Evolutionary conservation across 1,284 basidiomycete species (phyloP).

Genomic region (Leccinum fallax): DNA sequence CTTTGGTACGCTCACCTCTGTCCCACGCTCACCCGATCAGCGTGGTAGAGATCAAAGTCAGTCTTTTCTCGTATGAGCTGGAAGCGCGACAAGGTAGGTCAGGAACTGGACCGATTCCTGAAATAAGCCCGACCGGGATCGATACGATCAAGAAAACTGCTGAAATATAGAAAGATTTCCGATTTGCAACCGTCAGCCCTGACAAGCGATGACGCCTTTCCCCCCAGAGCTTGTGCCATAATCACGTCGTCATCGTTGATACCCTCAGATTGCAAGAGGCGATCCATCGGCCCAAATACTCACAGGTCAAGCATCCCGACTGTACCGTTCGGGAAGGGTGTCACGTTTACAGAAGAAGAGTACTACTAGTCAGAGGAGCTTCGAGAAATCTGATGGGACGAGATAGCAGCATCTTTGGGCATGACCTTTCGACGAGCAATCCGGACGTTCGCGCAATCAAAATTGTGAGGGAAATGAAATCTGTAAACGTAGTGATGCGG

Average conservation of each 20-base stretch:
- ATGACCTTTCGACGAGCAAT: no score
- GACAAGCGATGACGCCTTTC: background rate
- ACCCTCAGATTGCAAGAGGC: conserved; percentile 44
- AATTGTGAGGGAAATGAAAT: background rate
- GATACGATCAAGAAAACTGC: conserved; percentile 27
- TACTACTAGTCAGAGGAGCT: conserved; percentile 18
- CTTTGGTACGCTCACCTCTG: background rate
- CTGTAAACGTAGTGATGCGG: background rate
- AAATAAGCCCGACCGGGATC: background rate
- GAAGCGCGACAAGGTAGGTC: conserved; percentile 41
- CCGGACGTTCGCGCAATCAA: background rate
- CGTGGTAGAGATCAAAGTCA: conserved; percentile 55
- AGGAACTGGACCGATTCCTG: background rate
- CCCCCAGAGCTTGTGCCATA: conserved; percentile 48
- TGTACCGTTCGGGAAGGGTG: conserved; percentile 24
- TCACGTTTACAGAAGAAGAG: conserved; percentile 22
- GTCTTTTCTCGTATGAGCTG: conserved; percentile 50
- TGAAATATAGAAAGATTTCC: background rate
- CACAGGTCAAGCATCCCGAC: conserved; percentile 13
- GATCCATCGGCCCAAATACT: background rate
- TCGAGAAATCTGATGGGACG: conserved; percentile 12
- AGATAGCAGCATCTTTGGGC: no score
- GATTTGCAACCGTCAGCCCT: background rate
- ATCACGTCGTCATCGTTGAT: conserved; percentile 52
- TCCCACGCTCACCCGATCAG: conserved; percentile 43